Conservation (phyloP, 345 rosid species). For the Corchorus capsularis region DNA sequence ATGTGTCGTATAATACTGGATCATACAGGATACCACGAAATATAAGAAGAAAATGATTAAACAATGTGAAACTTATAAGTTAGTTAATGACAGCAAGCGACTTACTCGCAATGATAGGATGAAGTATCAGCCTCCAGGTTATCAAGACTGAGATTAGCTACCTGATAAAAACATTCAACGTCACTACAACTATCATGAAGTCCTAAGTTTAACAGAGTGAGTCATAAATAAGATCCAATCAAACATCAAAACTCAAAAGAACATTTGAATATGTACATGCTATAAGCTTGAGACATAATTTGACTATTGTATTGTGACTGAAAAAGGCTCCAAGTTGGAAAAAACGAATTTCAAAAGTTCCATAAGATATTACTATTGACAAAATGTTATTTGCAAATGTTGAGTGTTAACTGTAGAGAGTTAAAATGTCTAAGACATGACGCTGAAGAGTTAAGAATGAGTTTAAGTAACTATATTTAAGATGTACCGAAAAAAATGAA, state of each 20-base stretch:
- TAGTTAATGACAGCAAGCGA: conserved; percentile 13
- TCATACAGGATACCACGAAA: conserved; percentile 7
- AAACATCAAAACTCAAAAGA: not conserved
- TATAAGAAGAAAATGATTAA: not conserved
- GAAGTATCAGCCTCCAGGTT: conserved; percentile 72
- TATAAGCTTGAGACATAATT: not conserved
- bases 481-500: too few relatives aligned
- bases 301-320: not conserved
- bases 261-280: not conserved
- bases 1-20: conserved; percentile 62
- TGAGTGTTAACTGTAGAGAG: too few relatives aligned
- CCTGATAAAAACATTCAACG: conserved; percentile 39
- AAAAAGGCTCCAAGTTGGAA: not conserved
- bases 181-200: not conserved
- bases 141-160: conserved; percentile 51
- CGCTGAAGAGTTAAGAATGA: too few relatives aligned
- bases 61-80: not conserved
- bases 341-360: not conserved
- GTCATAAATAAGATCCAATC: not conserved
- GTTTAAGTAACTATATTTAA: too few relatives aligned
- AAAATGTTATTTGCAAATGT: too few relatives aligned
- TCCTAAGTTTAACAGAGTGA: not conserved
- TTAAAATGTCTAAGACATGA: too few relatives aligned
- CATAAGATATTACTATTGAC: too few relatives aligned
- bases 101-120: conserved; percentile 85